Base-by-base conservation (phyloP, 23 red algal genomes). In the Chondrus crispus region DNA sequence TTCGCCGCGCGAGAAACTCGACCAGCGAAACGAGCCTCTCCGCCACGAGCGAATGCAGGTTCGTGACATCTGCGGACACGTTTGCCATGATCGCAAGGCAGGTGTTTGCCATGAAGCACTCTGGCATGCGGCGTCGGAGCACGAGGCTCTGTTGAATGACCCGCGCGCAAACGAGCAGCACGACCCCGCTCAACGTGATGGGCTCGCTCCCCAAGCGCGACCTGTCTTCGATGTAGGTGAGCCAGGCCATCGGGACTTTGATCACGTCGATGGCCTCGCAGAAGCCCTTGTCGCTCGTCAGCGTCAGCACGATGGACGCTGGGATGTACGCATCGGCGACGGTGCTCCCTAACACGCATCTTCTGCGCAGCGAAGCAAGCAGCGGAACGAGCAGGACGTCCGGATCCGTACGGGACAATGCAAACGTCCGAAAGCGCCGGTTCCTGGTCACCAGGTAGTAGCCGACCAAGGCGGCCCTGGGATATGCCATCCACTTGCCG, bases 241-340 rank as follows among this genome's bases (percentile, higher is more conserved):
- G 28, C 22, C 64, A 74, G 12, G 68, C 44, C 10, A 38, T 68
- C 3, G 85, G 85, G 42, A 89, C 85, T 33, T 18, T 24, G 19
- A 89, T 80, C 36, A 53, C 37, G 30, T 89, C 85, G 41, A 89
- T 89, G 14, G 85, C 85, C 49, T 89, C 70, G 46, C 85, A 89
- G 49, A 89, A 89, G 8, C 85, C 85, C 47, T 79, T 80, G 68
- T 89, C 85, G 38, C 85, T 89, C 28, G 85, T 80, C 55, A 89
- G 44, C 51, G 52, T 68, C 44, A 89, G 58, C 12, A 89, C 29
- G 45, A 89, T 89, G 13, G 85, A 47, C 18, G 85, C 85, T 22
- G 85, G 51, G 35, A 80, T 77, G 70, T 89, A 53, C 13, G 85
- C 85, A 68, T 89, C 85, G 53, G 85, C 85, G 19, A 70, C 60